Evolutionary conservation across 2,329 filamentous ascomycete genomes (phyloP), one percentile per base, ranked within the genome.

Genomic region (Aotearoamyces nothofagi): DNA sequence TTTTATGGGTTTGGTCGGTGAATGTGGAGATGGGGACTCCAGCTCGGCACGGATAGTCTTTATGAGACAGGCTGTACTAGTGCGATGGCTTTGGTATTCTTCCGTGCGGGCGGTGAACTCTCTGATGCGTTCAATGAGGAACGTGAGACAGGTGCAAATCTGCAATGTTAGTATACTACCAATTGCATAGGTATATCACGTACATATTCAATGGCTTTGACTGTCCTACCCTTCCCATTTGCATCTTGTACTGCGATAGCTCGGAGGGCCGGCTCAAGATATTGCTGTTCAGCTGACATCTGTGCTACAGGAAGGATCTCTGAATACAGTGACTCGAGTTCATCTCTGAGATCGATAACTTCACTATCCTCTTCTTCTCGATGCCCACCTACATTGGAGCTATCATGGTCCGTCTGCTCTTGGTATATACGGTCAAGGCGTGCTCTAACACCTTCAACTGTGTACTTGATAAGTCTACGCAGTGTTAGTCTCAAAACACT

Each of bases 271-370:
- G 76, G 75, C 34, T 69, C 63, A 4, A 77, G 57, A 39, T 74
- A 64, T 43, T 78, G 70, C 40, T 77, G 67, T 38, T 80, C 72
- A 1, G 74, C 61, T 0, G 75, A 69, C 69, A 82, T 81, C 36
- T 78, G 69, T 5, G 74, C 67, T 2, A 82, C 70, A 0, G 75
- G 69, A 1, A 76, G 54, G 22, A 82, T 72, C 44, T 82, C 78
- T 0, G 71, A 57, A 39, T 78, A 75, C 3, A 82, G 55, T 4
- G 73, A 78, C 38, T 79, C 72, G 1, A 82, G 56, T 42, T 81
- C 77, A 17, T 66, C 63, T 40, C 74, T 65, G 2, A 78, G 46
- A 3, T 61, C 57, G 9, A 52, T 54, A 7, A 63, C 57, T 27
- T 69, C 63, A 4, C 53, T 55, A 13, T 31, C 27, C 7, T 27